Conservation (phyloP, 495 filamentous ascomycete genomes). For the Hypoxylon intermedium region DNA sequence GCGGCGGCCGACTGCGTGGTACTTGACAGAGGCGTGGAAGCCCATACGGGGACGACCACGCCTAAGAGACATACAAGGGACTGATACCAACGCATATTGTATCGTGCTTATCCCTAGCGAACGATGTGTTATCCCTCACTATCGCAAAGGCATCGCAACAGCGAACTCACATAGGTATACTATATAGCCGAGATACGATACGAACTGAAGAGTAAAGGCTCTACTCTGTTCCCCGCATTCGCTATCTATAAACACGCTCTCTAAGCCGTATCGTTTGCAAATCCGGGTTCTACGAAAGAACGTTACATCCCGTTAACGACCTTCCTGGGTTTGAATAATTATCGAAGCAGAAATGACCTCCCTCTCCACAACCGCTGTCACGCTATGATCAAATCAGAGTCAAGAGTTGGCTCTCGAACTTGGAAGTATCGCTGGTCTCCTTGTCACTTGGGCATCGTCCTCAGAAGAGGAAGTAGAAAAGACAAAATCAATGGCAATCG, state of each 20-base stretch:
- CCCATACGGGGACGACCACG: constrained; percentile 6
- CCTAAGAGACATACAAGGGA: constrained; percentile 2
- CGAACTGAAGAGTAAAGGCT: background rate
- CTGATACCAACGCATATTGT: constrained; percentile 17
- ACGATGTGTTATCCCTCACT: background rate
- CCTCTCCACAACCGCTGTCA: constrained; percentile 5
- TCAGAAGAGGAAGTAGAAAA: too few species aligned
- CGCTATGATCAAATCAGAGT: background rate
- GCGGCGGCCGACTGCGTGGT: constrained; percentile 23
- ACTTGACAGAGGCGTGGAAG: constrained; percentile 1
- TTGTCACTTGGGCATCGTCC: too few species aligned
- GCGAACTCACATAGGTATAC: background rate
- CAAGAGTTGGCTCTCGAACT: background rate
- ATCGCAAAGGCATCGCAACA: background rate
- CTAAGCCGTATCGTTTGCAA: background rate
- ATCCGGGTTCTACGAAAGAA: constrained; percentile 17
- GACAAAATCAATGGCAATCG: background rate
- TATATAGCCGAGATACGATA: constrained; percentile 6
- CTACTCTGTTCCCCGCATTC: constrained; percentile 29
- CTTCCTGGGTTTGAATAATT: background rate
- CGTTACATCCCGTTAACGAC: constrained; percentile 27
- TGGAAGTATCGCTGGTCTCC: background rate
- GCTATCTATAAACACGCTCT: constrained; percentile 7
- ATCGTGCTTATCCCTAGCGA: background rate
- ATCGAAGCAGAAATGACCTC: constrained; percentile 1